Base-by-base conservation (phyloP, 2,329 filamentous ascomycete genomes). In the Exophiala calicioides region DNA sequence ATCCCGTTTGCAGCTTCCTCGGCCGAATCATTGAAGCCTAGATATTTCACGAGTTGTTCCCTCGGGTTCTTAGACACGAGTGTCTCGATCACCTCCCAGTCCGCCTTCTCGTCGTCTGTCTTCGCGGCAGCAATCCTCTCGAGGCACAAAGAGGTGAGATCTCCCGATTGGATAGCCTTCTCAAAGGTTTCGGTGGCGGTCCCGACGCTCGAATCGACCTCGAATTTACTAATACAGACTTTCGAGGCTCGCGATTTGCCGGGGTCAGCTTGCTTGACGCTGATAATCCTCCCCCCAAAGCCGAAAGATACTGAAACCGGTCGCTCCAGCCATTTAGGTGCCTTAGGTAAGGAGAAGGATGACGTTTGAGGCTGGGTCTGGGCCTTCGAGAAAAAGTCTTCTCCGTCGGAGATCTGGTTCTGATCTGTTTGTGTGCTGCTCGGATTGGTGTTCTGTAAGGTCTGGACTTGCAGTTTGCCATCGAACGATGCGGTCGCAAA, bases 401-500 rank as follows among this genome's bases (percentile, higher is more conserved):
- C 93, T 36, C 87, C 90, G 62, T 96, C 89, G 23, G 93, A 71
- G 41, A 82, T 82, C 60, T 81, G 77, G 59, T 77, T 82, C 60
- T 88, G 82, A 4, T 73, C 70, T 35, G 79, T 75, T 65, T 90
- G 82, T 1, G 84, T 78, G n/a, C 79, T 76, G 47, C 87, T 81
- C 8, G 84, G 80, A 65, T 93, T 94, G 24, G 90, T 95, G 68
- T 93, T 96, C 64, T 98, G 93, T 30, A 96, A 78, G 1, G 91
- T 95, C 65, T 96, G 91, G 33, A 98, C 76, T 2, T 87, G 85
- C 54, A 98, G 95, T 70, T 94, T 96, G 60, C 94, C 93, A 63
- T 98, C 93, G 58, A 97, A 97, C 2, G 91, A 95, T 7, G 94
- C 93, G 13, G 93, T 97, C 13, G 94, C 94, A 38, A 91, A 88